Evolutionary conservation across 768 basidiomycete genomes (phyloP).

Genomic region (Filobasidium wieringae): DNA sequence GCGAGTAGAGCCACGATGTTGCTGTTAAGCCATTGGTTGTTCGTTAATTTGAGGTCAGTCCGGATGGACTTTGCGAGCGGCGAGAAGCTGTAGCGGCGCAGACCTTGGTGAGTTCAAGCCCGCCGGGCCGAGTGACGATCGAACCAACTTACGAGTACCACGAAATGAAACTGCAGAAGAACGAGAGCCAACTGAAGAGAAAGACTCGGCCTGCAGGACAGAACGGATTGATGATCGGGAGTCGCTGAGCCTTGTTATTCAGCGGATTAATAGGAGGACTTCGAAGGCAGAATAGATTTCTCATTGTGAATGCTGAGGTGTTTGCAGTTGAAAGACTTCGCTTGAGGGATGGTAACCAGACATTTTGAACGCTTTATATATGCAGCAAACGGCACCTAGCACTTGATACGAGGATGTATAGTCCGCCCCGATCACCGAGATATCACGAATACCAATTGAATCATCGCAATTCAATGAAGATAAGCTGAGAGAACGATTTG

Average conservation of each 20-base stretch:
- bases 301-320: background rate
- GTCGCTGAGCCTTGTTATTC: constrained; percentile 47
- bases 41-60: constrained; percentile 46
- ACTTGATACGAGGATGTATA: too few species aligned
- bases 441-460: too few species aligned
- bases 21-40: constrained; percentile 40
- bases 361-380: too few species aligned
- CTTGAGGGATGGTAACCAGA: too few species aligned
- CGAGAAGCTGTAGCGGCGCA: constrained; percentile 46
- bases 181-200: constrained; percentile 46
- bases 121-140: background rate
- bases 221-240: constrained; percentile 47
- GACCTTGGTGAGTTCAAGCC: too few species aligned
- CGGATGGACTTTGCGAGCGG: constrained; percentile 49
- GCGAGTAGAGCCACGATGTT: constrained; percentile 41
- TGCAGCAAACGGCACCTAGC: too few species aligned
- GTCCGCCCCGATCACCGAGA: too few species aligned
- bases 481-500: too few species aligned
- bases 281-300: constrained; percentile 6
- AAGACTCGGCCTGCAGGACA: constrained; percentile 47
- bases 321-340: too few species aligned
- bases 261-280: constrained; percentile 42
- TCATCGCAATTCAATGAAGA: too few species aligned
- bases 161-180: too few species aligned
- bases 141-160: background rate